Evolutionary conservation across 805 yeast species (phyloP), one percentile per base, ranked within the genome.

Genomic region (Candida insectalens): DNA sequence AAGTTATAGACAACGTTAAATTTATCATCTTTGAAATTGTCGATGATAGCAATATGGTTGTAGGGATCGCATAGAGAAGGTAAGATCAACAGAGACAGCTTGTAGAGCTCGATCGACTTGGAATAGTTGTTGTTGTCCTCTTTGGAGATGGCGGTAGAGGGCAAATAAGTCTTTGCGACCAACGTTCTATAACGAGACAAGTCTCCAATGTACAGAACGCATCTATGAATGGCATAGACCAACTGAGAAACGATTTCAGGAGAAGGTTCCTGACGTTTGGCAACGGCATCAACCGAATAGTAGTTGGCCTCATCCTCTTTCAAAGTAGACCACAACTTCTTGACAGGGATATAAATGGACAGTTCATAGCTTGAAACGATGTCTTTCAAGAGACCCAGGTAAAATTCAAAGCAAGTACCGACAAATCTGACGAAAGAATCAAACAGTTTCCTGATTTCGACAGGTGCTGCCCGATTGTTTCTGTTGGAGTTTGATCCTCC

Each of bases 1-100:
- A 72, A 68, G 61, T 74, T 71, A 39, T 71, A 64, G 26, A 66
- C 59, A 18, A 76, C 71, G 32, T 57, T 56, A 37, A 59, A 65
- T 34, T 63, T 64, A 39, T 68, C 70, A 36, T 64, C 69, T 31
- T 61, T 60, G 33, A 68, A 59, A 60, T 72, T 71, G 38, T 69
- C 65, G 27, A 67, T 57, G 23, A 77, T 67, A 3, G 78, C 83
- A 31, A 72, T 63, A 43, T 73, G 77, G 42, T 73, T 73, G 43
- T 71, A 71, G 19, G 74, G 78, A 45, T 78, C 87, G 34, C 82
- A 82, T 36, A 77, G 62, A 0, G 83, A 71, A 1, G 89, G 88
- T 19, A 78, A 51, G 14, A 80, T 54, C 19, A 71, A 47, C 21
- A 74, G 67, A 14, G 84, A 75, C 29, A 63, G 51, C 32, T 69